These are phyloP conservation scores for Mycena vitilis DNA, from an alignment of 768 basidiomycete genomes.

Conservation along the genomic window DNA sequence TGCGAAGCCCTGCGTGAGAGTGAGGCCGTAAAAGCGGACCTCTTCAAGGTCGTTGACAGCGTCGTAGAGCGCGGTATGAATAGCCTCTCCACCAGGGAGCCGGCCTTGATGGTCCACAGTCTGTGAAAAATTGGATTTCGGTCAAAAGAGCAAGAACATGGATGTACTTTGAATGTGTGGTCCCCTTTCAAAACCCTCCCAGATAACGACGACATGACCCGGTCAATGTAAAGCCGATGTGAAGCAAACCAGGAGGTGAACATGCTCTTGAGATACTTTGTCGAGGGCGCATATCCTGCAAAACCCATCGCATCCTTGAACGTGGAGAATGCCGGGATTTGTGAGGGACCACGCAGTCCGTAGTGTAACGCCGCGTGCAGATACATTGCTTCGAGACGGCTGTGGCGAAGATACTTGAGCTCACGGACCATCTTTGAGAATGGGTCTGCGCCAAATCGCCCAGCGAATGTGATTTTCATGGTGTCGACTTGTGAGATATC, in stretches of 20 bases:
- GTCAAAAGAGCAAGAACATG: not conserved
- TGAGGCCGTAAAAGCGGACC: conserved; percentile 26
- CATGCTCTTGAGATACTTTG: too few relatives aligned
- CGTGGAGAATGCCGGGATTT: too few relatives aligned
- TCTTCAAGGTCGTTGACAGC: conserved; percentile 34
- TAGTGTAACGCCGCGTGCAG: too few relatives aligned
- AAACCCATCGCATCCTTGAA: too few relatives aligned
- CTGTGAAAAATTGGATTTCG: conserved; percentile 10
- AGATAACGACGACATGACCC: conserved; percentile 30
- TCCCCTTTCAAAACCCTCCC: conserved; percentile 30
- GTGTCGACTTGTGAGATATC: conserved; percentile 28
- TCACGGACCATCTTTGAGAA: conserved; percentile 18
- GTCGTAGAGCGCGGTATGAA: conserved; percentile 28
- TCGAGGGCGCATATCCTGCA: too few relatives aligned
- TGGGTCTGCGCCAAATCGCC: conserved; percentile 19
- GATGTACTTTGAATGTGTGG: conserved; percentile 36
- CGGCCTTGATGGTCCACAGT: conserved; percentile 34
- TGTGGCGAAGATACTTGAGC: too few relatives aligned
- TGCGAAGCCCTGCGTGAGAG: conserved; percentile 30
- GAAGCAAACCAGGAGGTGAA: too few relatives aligned
- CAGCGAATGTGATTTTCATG: conserved; percentile 32
- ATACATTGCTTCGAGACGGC: too few relatives aligned
- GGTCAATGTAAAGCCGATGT: conserved; percentile 13
- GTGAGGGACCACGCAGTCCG: too few relatives aligned
- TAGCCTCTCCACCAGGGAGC: conserved; percentile 32